phyloP scores from a whole-genome alignment of 2,329 filamentous ascomycete species.

The Cladosporium sphaerospermum region DNA sequence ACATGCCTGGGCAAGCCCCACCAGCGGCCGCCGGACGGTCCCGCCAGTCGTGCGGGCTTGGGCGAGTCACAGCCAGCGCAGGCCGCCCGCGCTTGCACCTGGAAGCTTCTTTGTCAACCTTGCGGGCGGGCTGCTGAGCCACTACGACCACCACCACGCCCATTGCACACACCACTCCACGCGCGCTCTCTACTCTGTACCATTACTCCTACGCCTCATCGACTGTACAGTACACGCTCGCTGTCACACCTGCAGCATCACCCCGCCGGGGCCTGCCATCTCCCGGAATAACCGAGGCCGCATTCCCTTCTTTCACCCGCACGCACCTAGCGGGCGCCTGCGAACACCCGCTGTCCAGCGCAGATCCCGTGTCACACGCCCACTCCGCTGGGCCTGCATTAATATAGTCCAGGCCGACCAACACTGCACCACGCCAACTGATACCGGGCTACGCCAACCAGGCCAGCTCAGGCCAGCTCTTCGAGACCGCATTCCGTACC shows the following conservation, averaged over 20 bases:
- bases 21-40: too few relatives aligned
- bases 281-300: neutral
- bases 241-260: neutral
- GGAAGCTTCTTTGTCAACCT: neutral
- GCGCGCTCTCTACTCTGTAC: too few relatives aligned
- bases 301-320: neutral
- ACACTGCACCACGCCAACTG: too few relatives aligned
- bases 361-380: neutral
- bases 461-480: too few relatives aligned
- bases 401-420: too few relatives aligned
- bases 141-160: too few relatives aligned
- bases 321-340: constrained; percentile 5
- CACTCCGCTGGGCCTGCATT: neutral
- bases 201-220: neutral
- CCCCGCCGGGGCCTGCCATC: neutral
- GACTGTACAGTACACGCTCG: neutral
- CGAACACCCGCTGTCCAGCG: neutral
- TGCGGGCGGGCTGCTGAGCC: neutral
- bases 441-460: too few relatives aligned
- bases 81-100: neutral
- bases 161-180: too few relatives aligned
- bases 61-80: too few relatives aligned
- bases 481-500: neutral
- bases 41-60: too few relatives aligned
- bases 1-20: neutral